Base-by-base conservation (phyloP, 2,329 filamentous ascomycete species). In the Trichophyton verrucosum region DNA sequence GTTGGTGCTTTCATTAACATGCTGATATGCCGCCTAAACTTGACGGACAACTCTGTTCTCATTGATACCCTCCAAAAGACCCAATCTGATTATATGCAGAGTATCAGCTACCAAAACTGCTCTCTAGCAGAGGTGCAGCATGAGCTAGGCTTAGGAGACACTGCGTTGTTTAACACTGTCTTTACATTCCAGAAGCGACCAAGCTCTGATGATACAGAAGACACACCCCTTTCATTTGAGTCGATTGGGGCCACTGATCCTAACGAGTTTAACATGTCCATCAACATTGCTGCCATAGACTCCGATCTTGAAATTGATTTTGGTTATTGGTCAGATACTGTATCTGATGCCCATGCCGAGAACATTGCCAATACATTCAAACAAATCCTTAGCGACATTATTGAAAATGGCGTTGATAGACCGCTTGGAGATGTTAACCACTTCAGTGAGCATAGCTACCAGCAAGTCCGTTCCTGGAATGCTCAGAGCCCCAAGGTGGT, bases 1-100 rank as follows among this genome's bases (percentile, higher is more conserved):
- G 67, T 75, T 33, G 75, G 74, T 1, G 70, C 62, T 13, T 79
- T 82, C 56, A 79, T 83, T 62, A 82, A 81, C 60, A 81, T 82
- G 76, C 73, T 83, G 2, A 77, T 80, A 53, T 81, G 76, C 61
- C 75, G 77, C 4, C 71, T 81, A 3, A 71, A 60, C 64, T 79
- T 67, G 61, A 69, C 56, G 60, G 70, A 65, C 60, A 73, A 53
- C 60, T 72, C 66, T 53, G 68, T 67, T 11, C 66, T 81, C 8
- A 62, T 67, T 1, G 73, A 77, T 9, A 67, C 76, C 0, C 69
- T 80, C 0, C 74, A 76, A 33, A 69, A 69, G 9, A 71, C 80
- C 0, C 80, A 81, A 47, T 68, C 70, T 11, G 75, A 80, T 60
- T 77, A 78, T 17, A 72, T 79, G 20, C 69, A 72, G 44, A 75